phyloP scores from a whole-genome alignment of 2,329 filamentous ascomycete genomes.

The Pseudogymnoascus verrucosus region DNA sequence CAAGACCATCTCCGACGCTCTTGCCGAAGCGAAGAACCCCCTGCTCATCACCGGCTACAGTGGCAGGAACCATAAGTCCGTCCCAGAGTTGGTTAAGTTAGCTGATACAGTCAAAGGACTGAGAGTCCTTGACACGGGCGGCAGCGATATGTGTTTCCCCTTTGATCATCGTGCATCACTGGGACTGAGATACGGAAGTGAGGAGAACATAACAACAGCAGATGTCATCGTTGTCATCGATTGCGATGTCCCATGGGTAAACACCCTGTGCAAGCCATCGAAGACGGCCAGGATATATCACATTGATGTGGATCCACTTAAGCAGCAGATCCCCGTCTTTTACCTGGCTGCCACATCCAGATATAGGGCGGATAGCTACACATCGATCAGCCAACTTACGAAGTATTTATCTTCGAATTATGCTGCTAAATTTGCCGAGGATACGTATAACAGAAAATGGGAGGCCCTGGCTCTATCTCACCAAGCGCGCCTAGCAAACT shows the following conservation, averaged over 20 bases:
- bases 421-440: slow-evolving; percentile 32
- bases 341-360: slow-evolving; percentile 60
- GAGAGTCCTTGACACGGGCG: slow-evolving; percentile 66
- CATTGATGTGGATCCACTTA: slow-evolving; percentile 57
- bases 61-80: slow-evolving; percentile 58
- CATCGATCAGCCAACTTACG: slow-evolving; percentile 61
- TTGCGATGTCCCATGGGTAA: slow-evolving; percentile 86
- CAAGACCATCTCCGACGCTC: slow-evolving; percentile 50
- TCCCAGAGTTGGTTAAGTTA: slow-evolving; percentile 55
- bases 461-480: slow-evolving; percentile 50
- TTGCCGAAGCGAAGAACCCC: slow-evolving; percentile 57
- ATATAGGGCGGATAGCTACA: slow-evolving; percentile 58
- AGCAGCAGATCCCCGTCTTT: slow-evolving; percentile 66
- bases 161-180: slow-evolving; percentile 60
- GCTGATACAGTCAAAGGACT: slow-evolving; percentile 61
- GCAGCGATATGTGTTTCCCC: slow-evolving; percentile 76
- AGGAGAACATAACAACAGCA: slow-evolving; percentile 64
- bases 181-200: slow-evolving; percentile 65
- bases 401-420: slow-evolving; percentile 45
- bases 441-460: slow-evolving; percentile 38
- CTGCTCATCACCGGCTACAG: slow-evolving; percentile 64
- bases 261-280: slow-evolving; percentile 57
- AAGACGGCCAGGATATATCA: slow-evolving; percentile 50
- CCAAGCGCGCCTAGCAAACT: slow-evolving; percentile 48
- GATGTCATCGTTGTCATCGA: slow-evolving; percentile 82